A percentile compares a stretch with the other conserved stretches of the same genome.
Conservation (phyloP, 306 rosid species). For the Quercus mongolica region DNA sequence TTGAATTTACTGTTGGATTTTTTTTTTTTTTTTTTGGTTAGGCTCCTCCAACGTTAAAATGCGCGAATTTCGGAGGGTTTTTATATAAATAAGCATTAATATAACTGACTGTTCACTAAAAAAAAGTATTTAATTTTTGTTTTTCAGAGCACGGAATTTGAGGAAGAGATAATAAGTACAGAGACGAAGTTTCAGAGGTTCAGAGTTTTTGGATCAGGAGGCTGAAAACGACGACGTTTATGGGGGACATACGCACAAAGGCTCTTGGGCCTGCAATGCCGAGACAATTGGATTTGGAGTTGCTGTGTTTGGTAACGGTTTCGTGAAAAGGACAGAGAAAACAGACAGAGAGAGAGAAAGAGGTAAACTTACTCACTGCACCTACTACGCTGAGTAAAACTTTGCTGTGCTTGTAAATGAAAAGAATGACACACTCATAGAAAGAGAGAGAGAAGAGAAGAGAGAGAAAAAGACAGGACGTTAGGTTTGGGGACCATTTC, state of each 20-base stretch:
- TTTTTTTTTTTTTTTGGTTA: background rate
- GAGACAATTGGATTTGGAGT: background rate
- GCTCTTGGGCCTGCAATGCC: background rate
- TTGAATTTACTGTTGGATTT: slow-evolving; percentile 14
- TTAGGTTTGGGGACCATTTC: slow-evolving; percentile 35
- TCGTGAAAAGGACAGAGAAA: slow-evolving; percentile 29
- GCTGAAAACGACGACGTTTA: slow-evolving; percentile 13
- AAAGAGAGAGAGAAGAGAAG: slow-evolving; percentile 3
- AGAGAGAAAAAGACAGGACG: slow-evolving; percentile 13
- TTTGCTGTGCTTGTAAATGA: background rate
- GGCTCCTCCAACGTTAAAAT: slow-evolving; percentile 1
- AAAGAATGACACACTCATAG: background rate
- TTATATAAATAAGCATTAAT: background rate
- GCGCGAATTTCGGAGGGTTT: slow-evolving; percentile 5
- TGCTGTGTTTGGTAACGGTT: slow-evolving; percentile 9
- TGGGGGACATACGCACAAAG: background rate
- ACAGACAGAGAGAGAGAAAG: background rate
- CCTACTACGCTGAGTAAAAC: background rate
- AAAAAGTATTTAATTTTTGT: background rate
- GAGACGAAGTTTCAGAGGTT: slow-evolving; percentile 13
- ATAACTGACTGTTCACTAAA: background rate
- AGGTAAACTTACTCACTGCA: too few species aligned
- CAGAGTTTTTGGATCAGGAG: background rate
- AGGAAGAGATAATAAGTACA: slow-evolving; percentile 2
- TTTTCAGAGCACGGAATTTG: slow-evolving; percentile 6